Percentiles rank a stretch among this genome's conserved stretches.
Evolutionary conservation across 352 stramenopile genomes (phyloP).

Genomic region (Phytophthora hybrid): DNA sequence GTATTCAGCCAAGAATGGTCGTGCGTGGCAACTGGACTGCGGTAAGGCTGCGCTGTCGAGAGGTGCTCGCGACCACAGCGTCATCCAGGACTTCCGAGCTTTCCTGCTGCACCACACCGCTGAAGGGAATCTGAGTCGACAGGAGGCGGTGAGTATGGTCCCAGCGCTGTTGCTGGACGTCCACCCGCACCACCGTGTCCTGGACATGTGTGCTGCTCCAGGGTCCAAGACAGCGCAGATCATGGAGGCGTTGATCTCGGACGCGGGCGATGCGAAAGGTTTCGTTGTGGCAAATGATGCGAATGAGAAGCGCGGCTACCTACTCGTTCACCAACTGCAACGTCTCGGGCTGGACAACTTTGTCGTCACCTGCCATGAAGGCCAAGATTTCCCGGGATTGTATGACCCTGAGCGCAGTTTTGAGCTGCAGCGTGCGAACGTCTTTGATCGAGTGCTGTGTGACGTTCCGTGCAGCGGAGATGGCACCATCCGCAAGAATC

Average conservation of each 20-base stretch:
- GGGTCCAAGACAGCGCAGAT: slow-evolving; percentile 99
- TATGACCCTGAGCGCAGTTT: slow-evolving; percentile 43
- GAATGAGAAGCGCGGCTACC: slow-evolving; percentile 96
- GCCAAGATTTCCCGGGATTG: slow-evolving; percentile 94
- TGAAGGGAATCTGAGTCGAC: slow-evolving; percentile 93
- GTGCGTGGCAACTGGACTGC: slow-evolving; percentile 81
- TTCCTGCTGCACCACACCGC: slow-evolving; percentile 94
- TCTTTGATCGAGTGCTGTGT: slow-evolving; percentile 98
- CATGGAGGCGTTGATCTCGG: slow-evolving; percentile 80
- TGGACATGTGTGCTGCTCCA: slow-evolving; percentile 93
- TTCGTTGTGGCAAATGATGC: slow-evolving; percentile 97
- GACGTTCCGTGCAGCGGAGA: slow-evolving; percentile 99
- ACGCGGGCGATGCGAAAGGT: slow-evolving; percentile 44
- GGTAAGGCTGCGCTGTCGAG: slow-evolving; percentile 73
- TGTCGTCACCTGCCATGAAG: slow-evolving; percentile 94
- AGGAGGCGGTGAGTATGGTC: slow-evolving; percentile 99
- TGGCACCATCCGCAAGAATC: slow-evolving; percentile 98
- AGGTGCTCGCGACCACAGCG: slow-evolving; percentile 56
- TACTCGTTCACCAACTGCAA: slow-evolving; percentile 95
- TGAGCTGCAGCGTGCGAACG: slow-evolving; percentile 50
- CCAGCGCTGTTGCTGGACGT: slow-evolving; percentile 96
- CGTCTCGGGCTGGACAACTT: slow-evolving; percentile 73
- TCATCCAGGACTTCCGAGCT: slow-evolving; percentile 89
- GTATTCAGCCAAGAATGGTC: slow-evolving; percentile 61
- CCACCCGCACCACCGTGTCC: slow-evolving; percentile 79